A percentile compares a stretch with the other conserved stretches of the same genome.
phyloP scores from a whole-genome alignment of 2,329 filamentous ascomycete species.

The Lachnellula occidentalis region DNA sequence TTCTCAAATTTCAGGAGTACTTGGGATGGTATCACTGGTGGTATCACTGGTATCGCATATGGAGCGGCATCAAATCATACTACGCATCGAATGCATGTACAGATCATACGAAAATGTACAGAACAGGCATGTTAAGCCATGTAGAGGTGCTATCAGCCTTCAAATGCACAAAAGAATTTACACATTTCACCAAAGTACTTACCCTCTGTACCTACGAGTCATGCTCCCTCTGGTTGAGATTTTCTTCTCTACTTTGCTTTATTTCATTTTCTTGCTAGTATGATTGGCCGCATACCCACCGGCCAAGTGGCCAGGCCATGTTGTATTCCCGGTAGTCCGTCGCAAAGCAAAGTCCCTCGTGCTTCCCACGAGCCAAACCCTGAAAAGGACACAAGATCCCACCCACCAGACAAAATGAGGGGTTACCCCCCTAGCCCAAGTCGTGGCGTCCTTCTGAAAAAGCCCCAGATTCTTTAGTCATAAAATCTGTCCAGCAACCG shows the following conservation, averaged over 20 bases:
- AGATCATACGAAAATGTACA: not conserved
- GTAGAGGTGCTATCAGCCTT: not conserved
- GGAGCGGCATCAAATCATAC: not conserved
- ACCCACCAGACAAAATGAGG: not conserved
- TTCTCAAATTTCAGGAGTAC: not conserved
- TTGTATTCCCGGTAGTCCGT: too few relatives aligned
- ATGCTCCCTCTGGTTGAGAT: too few relatives aligned
- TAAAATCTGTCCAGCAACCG: not conserved
- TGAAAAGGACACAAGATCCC: not conserved
- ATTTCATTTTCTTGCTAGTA: too few relatives aligned
- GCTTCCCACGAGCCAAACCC: not conserved
- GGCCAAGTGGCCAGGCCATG: too few relatives aligned
- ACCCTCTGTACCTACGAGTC: too few relatives aligned
- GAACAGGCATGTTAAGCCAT: not conserved
- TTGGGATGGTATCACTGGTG: not conserved
- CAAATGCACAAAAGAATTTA: not conserved
- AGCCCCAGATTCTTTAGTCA: not conserved
- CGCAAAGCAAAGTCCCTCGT: not conserved
- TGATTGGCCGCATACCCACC: too few relatives aligned
- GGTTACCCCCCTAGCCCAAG: not conserved
- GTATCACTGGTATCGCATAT: too few relatives aligned
- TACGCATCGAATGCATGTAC: not conserved
- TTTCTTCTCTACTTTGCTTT: too few relatives aligned
- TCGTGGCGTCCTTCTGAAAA: not conserved
- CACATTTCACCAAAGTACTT: too few relatives aligned